These are phyloP conservation scores for Colletotrichum theobromicola DNA, from an alignment of 2,329 filamentous ascomycete species.

Conservation along the genomic window DNA sequence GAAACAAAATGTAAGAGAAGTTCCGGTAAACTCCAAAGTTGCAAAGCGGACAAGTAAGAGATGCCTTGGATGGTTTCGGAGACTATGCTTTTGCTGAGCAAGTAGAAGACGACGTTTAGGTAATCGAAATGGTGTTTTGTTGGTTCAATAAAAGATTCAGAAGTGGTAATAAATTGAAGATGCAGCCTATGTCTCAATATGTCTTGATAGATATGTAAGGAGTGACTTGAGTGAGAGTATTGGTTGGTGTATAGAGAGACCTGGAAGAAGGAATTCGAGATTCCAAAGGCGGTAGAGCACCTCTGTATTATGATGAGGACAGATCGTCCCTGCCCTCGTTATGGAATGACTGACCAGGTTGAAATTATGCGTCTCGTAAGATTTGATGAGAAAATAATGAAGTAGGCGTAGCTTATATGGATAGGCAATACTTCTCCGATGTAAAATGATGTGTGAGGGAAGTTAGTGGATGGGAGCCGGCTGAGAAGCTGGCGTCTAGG, in stretches of 20 bases:
- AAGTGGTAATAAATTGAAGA: neutral
- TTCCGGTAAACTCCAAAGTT: rapidly evolving
- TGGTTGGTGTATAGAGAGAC: neutral
- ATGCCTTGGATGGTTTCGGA: neutral
- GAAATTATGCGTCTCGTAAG: neutral
- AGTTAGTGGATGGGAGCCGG: rapidly evolving
- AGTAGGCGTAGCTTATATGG: rapidly evolving
- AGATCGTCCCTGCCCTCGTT: neutral
- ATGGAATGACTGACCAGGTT: rapidly evolving
- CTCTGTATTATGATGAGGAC: rapidly evolving
- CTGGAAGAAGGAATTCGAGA: no score
- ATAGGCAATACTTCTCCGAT: neutral
- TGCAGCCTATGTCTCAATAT: neutral
- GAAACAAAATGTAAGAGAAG: neutral
- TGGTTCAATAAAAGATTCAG: neutral
- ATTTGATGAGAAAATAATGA: neutral
- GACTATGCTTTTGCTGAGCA: neutral
- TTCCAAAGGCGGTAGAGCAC: neutral
- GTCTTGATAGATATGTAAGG: neutral
- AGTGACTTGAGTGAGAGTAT: neutral
- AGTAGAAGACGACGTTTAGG: rapidly evolving
- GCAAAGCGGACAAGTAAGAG: rapidly evolving
- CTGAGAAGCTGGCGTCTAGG: rapidly evolving
- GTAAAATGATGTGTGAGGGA: neutral
- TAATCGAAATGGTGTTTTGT: neutral